These are phyloP conservation scores for Delonix regia DNA, from an alignment of 306 rosid genomes.

Conservation along the genomic window DNA sequence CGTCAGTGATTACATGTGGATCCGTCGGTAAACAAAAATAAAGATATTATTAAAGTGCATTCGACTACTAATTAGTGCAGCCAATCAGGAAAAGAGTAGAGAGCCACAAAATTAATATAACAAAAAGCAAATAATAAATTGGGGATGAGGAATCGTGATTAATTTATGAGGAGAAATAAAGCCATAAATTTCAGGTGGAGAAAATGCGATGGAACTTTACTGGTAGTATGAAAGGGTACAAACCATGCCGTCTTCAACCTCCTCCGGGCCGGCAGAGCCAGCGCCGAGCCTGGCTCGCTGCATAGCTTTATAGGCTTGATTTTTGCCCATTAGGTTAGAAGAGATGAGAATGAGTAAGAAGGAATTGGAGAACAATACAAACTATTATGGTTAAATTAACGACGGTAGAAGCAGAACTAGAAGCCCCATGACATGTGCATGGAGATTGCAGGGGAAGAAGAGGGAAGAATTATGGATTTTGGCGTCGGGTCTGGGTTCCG, in stretches of 20 bases:
- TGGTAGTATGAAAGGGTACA: constrained; percentile 88
- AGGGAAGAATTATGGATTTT: not conserved
- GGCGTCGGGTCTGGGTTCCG: not conserved
- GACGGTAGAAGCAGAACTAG: not conserved
- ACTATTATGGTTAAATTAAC: not conserved
- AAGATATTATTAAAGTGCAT: not conserved
- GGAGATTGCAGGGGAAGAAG: not conserved
- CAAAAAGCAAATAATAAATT: not conserved
- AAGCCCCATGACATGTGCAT: constrained; percentile 5
- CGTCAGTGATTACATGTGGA: not conserved
- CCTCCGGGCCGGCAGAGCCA: constrained; percentile 84
- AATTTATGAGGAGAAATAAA: not conserved
- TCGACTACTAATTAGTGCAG: not conserved
- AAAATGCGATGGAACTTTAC: not conserved
- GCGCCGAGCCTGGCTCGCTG: constrained; percentile 93
- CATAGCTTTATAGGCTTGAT: constrained; percentile 99
- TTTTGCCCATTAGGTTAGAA: constrained; percentile 76
- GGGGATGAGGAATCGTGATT: not conserved
- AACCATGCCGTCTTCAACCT: constrained; percentile 99
- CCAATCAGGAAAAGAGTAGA: not conserved
- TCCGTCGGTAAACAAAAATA: not conserved
- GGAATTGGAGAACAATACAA: not conserved
- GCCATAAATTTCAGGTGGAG: not conserved
- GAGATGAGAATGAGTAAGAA: not conserved
- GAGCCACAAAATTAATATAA: not conserved